phyloP scores from a whole-genome alignment of 108 stramenopile genomes.

The Stephanodiscus minutulus region DNA sequence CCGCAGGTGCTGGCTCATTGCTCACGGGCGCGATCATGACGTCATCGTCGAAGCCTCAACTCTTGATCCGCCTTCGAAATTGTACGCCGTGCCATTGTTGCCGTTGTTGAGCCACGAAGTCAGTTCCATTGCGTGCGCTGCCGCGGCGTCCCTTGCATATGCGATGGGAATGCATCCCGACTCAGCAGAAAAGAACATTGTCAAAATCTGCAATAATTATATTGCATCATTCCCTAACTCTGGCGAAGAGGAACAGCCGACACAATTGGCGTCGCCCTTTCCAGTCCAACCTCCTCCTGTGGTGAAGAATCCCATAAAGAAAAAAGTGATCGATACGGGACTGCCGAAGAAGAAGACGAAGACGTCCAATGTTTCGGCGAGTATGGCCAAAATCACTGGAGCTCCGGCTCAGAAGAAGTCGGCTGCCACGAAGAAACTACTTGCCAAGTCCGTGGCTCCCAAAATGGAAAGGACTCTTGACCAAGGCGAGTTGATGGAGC shows the following conservation, averaged over 20 bases:
- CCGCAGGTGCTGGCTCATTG: constrained; percentile 65
- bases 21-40: constrained; percentile 45
- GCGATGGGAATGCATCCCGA: constrained; percentile 70
- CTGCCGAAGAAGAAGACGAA: constrained; percentile 73
- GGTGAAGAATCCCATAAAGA: constrained; percentile 50
- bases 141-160: constrained; percentile 66
- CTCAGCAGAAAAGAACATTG: constrained; percentile 63
- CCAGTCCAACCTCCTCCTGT: constrained; percentile 22
- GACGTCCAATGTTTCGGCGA: constrained; percentile 54
- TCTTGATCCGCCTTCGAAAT: constrained; percentile 69
- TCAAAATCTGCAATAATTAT: constrained; percentile 70
- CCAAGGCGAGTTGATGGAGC: constrained; percentile 61
- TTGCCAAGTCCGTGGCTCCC: constrained; percentile 53
- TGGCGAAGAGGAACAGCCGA: constrained; percentile 40
- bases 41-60: constrained; percentile 20
- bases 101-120: constrained; percentile 70
- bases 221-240: constrained; percentile 69
- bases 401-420: constrained; percentile 45
- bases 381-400: constrained; percentile 57
- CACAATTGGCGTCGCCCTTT: constrained; percentile 24
- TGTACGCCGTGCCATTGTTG: constrained; percentile 83
- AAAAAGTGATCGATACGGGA: constrained; percentile 71
- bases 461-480: constrained; percentile 77
- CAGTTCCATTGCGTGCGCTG: constrained; percentile 62
- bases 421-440: constrained; percentile 45